Evolutionary conservation across 768 basidiomycete genomes (phyloP), one percentile per base, ranked within the genome.

Genomic region (Phaffia australis): DNA sequence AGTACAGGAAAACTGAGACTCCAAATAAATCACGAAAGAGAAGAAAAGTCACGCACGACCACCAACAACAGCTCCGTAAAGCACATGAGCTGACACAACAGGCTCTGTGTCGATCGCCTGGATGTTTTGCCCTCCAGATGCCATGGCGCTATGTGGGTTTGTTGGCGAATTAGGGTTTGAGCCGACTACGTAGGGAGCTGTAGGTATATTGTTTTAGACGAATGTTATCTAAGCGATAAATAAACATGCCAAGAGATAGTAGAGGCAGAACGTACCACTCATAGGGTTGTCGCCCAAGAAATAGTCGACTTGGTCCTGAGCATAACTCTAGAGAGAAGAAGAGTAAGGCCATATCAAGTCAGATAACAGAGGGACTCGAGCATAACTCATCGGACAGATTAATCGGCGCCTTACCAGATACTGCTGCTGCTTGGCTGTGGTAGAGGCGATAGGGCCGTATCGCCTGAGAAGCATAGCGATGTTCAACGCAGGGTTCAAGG

Each of bases 141-240:
- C 87, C 78, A 87, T 81, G 1, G 90, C 92, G 6, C 87, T 89
- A 73, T 94, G 91, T 0, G 92, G 92, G 75, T 94, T 95, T 56
- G 81, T 77, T 0, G 91, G 91, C 16, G 93, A 87, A 74, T 94
- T 93, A 1, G 91, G 89, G 76, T 94, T 89, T 57, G 81, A 79
- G 49, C 48, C 51, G 18, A 18, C 50, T 16, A 32, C 47, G n/a
- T 42, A 52, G 21, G 27, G 62, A 50, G 21, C 14, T 29, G 25
- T 1, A 25, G 49, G 11, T 11, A 42, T 11, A 42, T 42, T 5
- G 11, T 42, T 42, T 11, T 11, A 27, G 21, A 4, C 3, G 4
- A 32, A 48, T 18, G 3, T n/a, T 23, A n/a, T 11, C 14, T 55
- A 11, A 54, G 51, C 59, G 4, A 9, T 4, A 23, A 60, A 1